Evolutionary conservation across 2,329 filamentous ascomycete species (phyloP).

Genomic region (Alternaria triticina): DNA sequence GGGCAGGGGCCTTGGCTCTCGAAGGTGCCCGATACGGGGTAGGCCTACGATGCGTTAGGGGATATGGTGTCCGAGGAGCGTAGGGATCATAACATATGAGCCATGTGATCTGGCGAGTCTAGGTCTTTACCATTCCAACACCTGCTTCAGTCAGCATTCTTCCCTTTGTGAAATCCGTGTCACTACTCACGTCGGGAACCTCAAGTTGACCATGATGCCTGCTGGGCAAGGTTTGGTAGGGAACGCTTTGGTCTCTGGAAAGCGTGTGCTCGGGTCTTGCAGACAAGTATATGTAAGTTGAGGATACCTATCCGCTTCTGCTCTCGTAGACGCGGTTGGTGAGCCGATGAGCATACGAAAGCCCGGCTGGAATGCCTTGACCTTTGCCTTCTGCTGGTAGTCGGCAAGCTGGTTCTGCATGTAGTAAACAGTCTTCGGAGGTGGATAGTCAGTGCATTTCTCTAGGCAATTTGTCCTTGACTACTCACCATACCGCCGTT

Average conservation of each 20-base stretch:
- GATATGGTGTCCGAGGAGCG: background rate
- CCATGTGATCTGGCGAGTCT: constrained; percentile 33
- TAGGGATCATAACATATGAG: constrained; percentile 23
- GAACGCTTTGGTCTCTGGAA: constrained; percentile 51
- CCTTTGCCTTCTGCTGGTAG: constrained; percentile 41
- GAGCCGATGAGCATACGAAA: constrained; percentile 41
- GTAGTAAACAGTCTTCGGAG: constrained; percentile 29
- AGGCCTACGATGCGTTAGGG: constrained; percentile 11
- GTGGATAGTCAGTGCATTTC: background rate
- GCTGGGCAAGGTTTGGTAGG: constrained; percentile 49
- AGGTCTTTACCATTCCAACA: constrained; percentile 36
- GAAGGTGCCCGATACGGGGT: constrained; percentile 30
- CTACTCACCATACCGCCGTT: constrained; percentile 28
- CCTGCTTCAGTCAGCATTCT: constrained; percentile 50
- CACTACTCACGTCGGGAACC: constrained; percentile 44
- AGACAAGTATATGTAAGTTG: constrained; percentile 57
- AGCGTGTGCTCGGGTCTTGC: constrained; percentile 48
- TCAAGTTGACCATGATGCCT: constrained; percentile 54
- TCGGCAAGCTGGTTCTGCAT: constrained; percentile 38
- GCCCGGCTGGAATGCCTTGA: constrained; percentile 51
- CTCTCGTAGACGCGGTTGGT: constrained; percentile 27
- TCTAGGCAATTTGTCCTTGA: background rate
- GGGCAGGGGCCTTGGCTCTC: constrained; percentile 59
- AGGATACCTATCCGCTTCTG: constrained; percentile 48
- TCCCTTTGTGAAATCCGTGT: background rate